These are phyloP conservation scores for Myxozyma melibiosi DNA, from an alignment of 805 yeast species.

Conservation along the genomic window DNA sequence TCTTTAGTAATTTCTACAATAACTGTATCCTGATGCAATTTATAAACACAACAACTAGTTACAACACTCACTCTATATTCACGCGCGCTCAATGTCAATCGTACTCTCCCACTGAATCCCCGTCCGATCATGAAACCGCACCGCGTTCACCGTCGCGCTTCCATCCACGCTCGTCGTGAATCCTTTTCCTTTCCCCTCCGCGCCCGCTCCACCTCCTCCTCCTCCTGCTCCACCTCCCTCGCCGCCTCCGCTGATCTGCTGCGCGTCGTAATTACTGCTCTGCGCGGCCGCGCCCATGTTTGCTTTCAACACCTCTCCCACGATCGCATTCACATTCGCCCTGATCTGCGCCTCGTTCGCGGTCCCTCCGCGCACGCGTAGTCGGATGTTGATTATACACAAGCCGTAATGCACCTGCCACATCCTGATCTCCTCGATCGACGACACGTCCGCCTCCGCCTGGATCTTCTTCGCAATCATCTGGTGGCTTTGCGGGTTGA, in stretches of 20 bases:
- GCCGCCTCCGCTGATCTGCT: neutral
- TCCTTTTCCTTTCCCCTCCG: neutral
- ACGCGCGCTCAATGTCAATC: constrained; percentile 24
- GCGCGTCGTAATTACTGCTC: neutral
- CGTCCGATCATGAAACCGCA: constrained; percentile 2
- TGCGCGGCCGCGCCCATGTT: constrained; percentile 20
- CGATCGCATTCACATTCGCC: constrained; percentile 27
- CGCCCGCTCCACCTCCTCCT: neutral
- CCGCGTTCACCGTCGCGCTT: constrained; percentile 17
- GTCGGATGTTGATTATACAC: constrained; percentile 45
- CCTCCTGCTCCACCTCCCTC: neutral
- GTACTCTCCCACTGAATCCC: constrained; percentile 33
- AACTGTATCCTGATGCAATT: too few relatives aligned
- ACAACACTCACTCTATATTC: neutral
- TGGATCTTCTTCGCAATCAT: constrained; percentile 29
- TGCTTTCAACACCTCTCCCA: constrained; percentile 29
- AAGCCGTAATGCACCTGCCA: constrained; percentile 51
- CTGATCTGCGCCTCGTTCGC: constrained; percentile 42
- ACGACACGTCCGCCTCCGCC: constrained; percentile 37
- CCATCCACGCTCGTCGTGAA: constrained; percentile 20
- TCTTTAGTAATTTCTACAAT: too few relatives aligned
- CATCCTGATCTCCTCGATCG: constrained; percentile 41
- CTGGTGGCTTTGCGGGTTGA: constrained; percentile 44
- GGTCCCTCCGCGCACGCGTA: constrained; percentile 41
- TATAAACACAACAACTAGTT: neutral